These are phyloP conservation scores for Penicillium cinerascens DNA, from an alignment of 495 filamentous ascomycete genomes.

Conservation along the genomic window DNA sequence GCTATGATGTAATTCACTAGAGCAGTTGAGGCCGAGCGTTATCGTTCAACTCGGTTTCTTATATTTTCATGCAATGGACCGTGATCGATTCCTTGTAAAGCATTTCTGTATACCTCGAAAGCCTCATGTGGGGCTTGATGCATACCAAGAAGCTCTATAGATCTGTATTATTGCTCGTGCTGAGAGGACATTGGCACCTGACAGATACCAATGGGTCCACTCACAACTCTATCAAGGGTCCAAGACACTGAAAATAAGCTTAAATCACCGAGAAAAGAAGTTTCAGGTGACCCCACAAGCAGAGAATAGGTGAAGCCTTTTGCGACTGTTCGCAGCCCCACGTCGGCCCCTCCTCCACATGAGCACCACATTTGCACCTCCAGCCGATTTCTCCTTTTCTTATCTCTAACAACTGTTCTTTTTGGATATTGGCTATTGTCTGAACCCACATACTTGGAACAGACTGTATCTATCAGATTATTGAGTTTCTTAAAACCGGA, in stretches of 20 bases:
- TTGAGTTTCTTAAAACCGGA: background rate
- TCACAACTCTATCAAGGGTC: background rate
- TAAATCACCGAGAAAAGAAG: background rate
- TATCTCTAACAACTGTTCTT: background rate
- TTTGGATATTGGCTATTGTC: background rate
- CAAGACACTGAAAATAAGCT: background rate
- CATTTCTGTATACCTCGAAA: background rate
- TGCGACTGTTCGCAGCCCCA: slow-evolving; percentile 2
- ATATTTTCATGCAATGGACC: background rate
- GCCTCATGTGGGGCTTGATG: slow-evolving; percentile 7
- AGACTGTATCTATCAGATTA: background rate
- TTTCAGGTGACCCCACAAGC: background rate
- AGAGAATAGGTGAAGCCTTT: background rate
- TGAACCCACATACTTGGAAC: background rate
- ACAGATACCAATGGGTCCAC: background rate
- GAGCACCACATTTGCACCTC: slow-evolving; percentile 5
- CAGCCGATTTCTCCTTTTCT: background rate
- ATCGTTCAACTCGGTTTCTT: no score
- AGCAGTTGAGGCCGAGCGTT: background rate
- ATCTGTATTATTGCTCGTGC: background rate
- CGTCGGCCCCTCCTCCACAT: slow-evolving; percentile 4
- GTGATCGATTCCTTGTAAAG: background rate
- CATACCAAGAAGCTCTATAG: slow-evolving; percentile 1
- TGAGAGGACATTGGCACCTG: background rate
- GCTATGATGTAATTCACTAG: background rate